Evolutionary conservation across 768 basidiomycete species (phyloP).

Genomic region (Mrakia blollopis): DNA sequence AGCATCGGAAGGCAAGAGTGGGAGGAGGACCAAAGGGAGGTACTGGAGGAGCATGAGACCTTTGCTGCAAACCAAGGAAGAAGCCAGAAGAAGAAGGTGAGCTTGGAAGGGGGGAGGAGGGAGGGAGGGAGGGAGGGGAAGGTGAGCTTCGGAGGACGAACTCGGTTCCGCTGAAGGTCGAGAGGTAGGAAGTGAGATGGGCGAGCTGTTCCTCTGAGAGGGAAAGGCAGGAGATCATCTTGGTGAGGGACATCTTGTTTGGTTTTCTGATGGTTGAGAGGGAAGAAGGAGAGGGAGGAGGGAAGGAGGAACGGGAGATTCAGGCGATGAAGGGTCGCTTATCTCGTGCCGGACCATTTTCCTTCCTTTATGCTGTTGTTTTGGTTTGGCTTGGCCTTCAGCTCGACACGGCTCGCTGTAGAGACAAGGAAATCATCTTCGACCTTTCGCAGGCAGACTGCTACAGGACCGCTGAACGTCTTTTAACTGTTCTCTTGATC

Average conservation of each 20-base stretch:
- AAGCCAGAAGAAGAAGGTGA: not conserved
- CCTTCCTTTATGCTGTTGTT: too few relatives aligned
- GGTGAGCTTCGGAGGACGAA: not conserved
- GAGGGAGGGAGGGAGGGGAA: not conserved
- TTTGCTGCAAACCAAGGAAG: conserved; percentile 17
- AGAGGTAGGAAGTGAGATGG: conserved; percentile 18
- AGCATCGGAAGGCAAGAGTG: conserved; percentile 6
- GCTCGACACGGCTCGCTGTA: too few relatives aligned
- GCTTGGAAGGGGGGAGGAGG: not conserved
- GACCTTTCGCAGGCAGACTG: too few relatives aligned
- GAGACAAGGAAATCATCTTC: too few relatives aligned
- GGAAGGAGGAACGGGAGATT: not conserved
- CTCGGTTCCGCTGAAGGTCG: conserved; percentile 25
- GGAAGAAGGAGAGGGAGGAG: not conserved
- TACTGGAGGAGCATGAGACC: conserved; percentile 32
- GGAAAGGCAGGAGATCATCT: not conserved
- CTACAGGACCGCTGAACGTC: too few relatives aligned
- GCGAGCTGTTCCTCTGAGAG: not conserved
- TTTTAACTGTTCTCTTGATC: too few relatives aligned
- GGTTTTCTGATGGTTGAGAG: not conserved
- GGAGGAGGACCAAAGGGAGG: conserved; percentile 10
- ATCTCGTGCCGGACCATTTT: not conserved
- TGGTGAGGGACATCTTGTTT: conserved; percentile 3
- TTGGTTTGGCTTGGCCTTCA: too few relatives aligned
- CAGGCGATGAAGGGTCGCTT: not conserved